Conservation (phyloP, 768 basidiomycete genomes). For the Leucosporidium creatinivorum region DNA sequence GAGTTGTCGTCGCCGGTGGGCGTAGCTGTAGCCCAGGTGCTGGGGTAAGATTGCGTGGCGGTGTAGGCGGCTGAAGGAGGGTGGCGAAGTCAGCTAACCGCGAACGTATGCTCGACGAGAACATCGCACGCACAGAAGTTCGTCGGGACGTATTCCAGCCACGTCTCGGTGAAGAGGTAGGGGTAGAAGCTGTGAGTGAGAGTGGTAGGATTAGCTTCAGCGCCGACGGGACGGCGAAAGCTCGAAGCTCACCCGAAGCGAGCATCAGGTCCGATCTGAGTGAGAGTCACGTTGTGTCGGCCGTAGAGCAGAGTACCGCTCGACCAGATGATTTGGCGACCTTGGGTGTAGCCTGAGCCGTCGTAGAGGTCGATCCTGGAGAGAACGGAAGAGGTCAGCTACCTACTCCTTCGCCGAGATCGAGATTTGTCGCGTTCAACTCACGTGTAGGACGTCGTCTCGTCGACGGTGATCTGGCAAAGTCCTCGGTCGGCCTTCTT, state of each 20-base stretch:
- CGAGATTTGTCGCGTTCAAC: no score
- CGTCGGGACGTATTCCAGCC: slow-evolving; percentile 17
- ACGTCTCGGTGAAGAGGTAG: slow-evolving; percentile 25
- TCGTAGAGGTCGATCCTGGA: slow-evolving; percentile 24
- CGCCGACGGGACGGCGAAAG: not conserved
- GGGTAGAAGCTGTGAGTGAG: slow-evolving; percentile 20
- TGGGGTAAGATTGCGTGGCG: slow-evolving; percentile 4
- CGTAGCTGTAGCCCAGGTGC: not conserved
- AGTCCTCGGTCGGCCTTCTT: slow-evolving; percentile 25
- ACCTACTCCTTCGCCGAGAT: no score
- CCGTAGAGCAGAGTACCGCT: slow-evolving; percentile 20
- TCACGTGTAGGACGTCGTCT: not conserved
- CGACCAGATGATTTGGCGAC: slow-evolving; percentile 12
- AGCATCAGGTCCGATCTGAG: slow-evolving; percentile 23
- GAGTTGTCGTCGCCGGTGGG: not conserved
- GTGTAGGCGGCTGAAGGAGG: slow-evolving; percentile 14
- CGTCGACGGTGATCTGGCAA: slow-evolving; percentile 18
- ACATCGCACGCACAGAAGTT: slow-evolving; percentile 10
- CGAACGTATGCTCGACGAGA: no score
- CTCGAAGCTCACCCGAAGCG: slow-evolving; percentile 25
- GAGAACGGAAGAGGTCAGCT: no score
- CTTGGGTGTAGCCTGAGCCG: slow-evolving; percentile 15
- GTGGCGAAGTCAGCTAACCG: no score
- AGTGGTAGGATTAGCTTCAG: not conserved
- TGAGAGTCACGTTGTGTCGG: slow-evolving; percentile 18